Evolutionary conservation across 345 rosid species (phyloP), one percentile per base, ranked within the genome.

Genomic region (Cochlearia excelsa): DNA sequence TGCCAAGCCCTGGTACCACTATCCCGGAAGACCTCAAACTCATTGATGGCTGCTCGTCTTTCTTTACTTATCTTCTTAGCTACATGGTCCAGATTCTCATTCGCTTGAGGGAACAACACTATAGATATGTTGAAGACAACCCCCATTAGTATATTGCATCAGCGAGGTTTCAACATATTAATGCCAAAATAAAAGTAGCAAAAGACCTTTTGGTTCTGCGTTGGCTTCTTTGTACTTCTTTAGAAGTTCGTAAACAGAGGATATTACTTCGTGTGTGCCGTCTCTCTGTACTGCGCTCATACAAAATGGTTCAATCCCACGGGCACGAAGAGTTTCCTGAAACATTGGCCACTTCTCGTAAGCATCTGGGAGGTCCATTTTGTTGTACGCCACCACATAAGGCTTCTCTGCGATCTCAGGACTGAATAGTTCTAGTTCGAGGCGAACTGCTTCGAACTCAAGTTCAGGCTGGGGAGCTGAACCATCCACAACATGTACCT

Each of bases 401-500:
- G 97, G 95, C 76, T 88, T 88, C 66, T 79, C 94, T 23, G 91
- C 84, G 28, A 85, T 53, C 61, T 86, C 94, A 53, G 97, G 99
- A 72, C 83, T 83, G 57, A 93, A 89, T 71, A 89, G 49, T 74
- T 93, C 97, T 51, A 93, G 80, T 78, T 93, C 99, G 2, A 93
- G 95, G 50, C 95, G 91, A 71, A 93, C 84, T 38, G 90, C 95
- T 75, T 87, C 98, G 67, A 83, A 87, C 75, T 93, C 99, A 53
- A 83, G 68, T 54, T 84, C 95, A 61, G 95, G 88, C 74, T 93
- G 92, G 46, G 69, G 80, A 47, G 85, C 71, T 27, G 94, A 89
- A 55, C 95, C 94, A 83, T 93, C 97, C 52, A 89, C 84, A 26
- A 93, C 83, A 82, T 89, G 99, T 33, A 89, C 82, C 94, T 93